Base-by-base conservation (phyloP, 2,329 filamentous ascomycete species). In the Trichoderma gracile region DNA sequence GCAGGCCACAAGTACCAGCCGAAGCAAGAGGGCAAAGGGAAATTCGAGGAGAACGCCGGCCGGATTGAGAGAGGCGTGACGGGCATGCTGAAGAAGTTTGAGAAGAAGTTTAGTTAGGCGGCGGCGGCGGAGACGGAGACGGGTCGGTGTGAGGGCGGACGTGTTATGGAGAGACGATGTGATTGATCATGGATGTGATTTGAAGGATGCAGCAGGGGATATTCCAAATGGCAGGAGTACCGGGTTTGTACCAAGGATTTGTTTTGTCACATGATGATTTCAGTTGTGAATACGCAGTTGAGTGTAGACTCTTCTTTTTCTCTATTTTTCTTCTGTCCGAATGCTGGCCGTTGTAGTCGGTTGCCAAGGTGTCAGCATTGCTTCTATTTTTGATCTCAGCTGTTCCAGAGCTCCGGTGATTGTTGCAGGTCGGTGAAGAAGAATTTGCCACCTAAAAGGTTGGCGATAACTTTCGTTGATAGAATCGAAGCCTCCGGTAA, bases 1-100 rank as follows among this genome's bases (percentile, higher is more conserved):
- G 75, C 78, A 43, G 68, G 68, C n/a, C 78, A 80, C 66, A 71
- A 70, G 42, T 80, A 81, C 46, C 75, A 78, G 65, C 72, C 76
- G 5, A 82, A 81, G 71, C 75, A 75, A 62, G 82, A 85, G 63
- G 71, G 75, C 3, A 75, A 77, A 66, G 84, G 77, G 7, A 85
- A 82, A 72, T 75, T 92, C 33, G 89, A 90, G 70, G 84, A 87
- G 73, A 83, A 85, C 66, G 86, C 89, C 0, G 86, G 85, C 30
- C 82, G 85, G 70, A 70, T 92, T 40, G 90, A 93, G 78, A 87
- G 86, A 74, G 87, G 89, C 1, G 84, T 92, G 5, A 84, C 86
- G 30, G 86, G 87, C 7, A 88, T 92, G 80, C 76, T 93, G 68
- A 92, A 89, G 82, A 91, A 88, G 78, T 83, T 93, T 75, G 90